phyloP scores from a whole-genome alignment of 2,329 filamentous ascomycete genomes.

The Coniochaeta ligniaria region DNA sequence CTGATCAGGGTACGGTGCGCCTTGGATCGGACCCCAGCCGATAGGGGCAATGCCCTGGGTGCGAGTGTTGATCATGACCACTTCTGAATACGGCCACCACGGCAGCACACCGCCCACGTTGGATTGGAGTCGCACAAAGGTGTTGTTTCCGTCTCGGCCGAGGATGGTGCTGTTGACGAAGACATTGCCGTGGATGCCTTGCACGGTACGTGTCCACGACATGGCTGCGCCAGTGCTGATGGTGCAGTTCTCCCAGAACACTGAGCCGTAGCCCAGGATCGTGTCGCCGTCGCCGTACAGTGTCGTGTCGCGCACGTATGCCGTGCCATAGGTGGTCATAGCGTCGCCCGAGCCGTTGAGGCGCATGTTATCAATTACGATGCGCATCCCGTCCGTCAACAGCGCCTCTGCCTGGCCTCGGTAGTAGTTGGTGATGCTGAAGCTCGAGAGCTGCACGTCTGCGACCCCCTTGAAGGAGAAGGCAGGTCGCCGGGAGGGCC shows the following conservation, averaged over 20 bases:
- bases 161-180: constrained; percentile 6
- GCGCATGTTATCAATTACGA: constrained; percentile 3
- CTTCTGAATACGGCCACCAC: constrained; percentile 5
- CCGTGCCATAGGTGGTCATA: constrained; percentile 5
- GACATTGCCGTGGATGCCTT: constrained; percentile 5
- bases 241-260: constrained; percentile 3
- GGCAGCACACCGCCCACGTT: constrained; percentile 4
- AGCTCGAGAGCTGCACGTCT: constrained; percentile 4
- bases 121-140: constrained; percentile 4
- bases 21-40: constrained; percentile 4
- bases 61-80: constrained; percentile 5
- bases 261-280: constrained; percentile 4
- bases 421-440: constrained; percentile 8
- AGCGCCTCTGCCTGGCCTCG: constrained; percentile 6
- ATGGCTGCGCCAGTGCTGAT: neutral
- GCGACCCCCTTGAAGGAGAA: constrained; percentile 6
- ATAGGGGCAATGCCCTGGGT: constrained; percentile 2
- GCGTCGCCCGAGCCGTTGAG: constrained; percentile 7
- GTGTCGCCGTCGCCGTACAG: constrained; percentile 6
- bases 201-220: constrained; percentile 4
- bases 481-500: constrained; percentile 4
- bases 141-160: constrained; percentile 1
- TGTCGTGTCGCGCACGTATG: constrained; percentile 3
- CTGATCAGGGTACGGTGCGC: constrained; percentile 1
- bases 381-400: constrained; percentile 3